Percentiles rank a stretch among this genome's conserved stretches.
Evolutionary conservation across 2,329 filamentous ascomycete genomes (phyloP).

Genomic region (Cercospora berteroae): DNA sequence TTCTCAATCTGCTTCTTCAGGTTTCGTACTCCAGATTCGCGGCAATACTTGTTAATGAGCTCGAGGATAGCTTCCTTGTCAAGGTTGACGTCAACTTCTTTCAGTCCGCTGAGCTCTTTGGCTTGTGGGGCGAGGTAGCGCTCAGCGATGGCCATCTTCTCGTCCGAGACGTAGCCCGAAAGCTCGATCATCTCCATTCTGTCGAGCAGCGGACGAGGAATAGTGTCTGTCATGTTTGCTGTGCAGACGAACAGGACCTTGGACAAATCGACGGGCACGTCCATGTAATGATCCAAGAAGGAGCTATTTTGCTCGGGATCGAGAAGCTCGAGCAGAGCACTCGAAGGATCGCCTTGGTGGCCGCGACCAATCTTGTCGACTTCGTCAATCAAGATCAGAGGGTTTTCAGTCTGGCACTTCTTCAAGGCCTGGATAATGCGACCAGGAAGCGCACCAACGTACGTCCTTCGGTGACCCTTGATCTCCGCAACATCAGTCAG

Average conservation of each 20-base stretch:
- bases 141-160: constrained; percentile 98
- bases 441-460: constrained; percentile 91
- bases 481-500: constrained; percentile 97
- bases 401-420: constrained; percentile 98
- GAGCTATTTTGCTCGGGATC: constrained; percentile 97
- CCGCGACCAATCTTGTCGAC: constrained; percentile 97
- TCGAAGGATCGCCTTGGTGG: constrained; percentile 94
- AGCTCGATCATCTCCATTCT: constrained; percentile 97
- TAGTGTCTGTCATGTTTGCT: constrained; percentile 98
- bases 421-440: constrained; percentile 97
- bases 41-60: constrained; percentile 97
- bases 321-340: constrained; percentile 85
- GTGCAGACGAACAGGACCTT: constrained; percentile 99
- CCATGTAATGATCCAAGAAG: constrained; percentile 98
- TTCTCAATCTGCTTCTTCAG: constrained; percentile 99
- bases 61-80: constrained; percentile 87
- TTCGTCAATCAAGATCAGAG: constrained; percentile 92
- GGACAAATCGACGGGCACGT: constrained; percentile 93
- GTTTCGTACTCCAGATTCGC: constrained; percentile 94
- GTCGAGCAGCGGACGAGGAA: constrained; percentile 87
- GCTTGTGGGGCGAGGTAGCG: constrained; percentile 88
- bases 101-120: constrained; percentile 88
- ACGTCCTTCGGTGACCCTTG: constrained; percentile 94
- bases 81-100: constrained; percentile 85
- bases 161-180: constrained; percentile 93